Conservation (phyloP, 768 basidiomycete genomes). For the Cystofilobasidium macerans region DNA sequence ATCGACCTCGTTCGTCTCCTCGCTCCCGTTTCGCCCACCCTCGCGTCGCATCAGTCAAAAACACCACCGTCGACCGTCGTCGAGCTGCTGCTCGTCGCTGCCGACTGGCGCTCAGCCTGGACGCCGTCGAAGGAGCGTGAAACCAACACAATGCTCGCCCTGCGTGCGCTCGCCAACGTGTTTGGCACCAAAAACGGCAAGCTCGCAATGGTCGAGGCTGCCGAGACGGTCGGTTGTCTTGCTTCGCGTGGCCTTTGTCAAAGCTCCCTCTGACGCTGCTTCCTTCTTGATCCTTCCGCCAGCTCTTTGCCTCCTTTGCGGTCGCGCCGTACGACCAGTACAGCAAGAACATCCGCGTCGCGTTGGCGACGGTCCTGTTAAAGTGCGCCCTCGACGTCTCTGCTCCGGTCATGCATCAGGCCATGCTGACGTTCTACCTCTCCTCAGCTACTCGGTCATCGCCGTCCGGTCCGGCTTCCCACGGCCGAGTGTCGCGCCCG, state of each 20-base stretch:
- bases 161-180: conserved; percentile 69
- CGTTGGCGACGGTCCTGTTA: conserved; percentile 68
- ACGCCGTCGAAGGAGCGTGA: conserved; percentile 61
- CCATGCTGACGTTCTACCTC: neutral
- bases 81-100: conserved; percentile 53
- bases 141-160: conserved; percentile 68
- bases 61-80: conserved; percentile 47
- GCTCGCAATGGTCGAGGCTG: conserved; percentile 19
- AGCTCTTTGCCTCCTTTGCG: conserved; percentile 47
- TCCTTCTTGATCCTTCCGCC: conserved; percentile 17
- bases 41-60: conserved; percentile 40
- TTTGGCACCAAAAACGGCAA: conserved; percentile 45
- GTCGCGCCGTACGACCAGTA: conserved; percentile 34
- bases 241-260: conserved; percentile 22
- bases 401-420: neutral
- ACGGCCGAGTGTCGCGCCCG: conserved; percentile 23
- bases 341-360: conserved; percentile 52
- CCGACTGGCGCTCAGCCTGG: conserved; percentile 47
- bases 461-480: conserved; percentile 27
- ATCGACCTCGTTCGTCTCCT: conserved; percentile 76
- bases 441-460: conserved; percentile 32
- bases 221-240: conserved; percentile 21
- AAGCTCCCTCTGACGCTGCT: neutral
- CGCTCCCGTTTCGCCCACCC: conserved; percentile 50
- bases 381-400: conserved; percentile 53